Base-by-base conservation (phyloP, 2,329 filamentous ascomycete genomes). In the Ophiostoma piceae region DNA sequence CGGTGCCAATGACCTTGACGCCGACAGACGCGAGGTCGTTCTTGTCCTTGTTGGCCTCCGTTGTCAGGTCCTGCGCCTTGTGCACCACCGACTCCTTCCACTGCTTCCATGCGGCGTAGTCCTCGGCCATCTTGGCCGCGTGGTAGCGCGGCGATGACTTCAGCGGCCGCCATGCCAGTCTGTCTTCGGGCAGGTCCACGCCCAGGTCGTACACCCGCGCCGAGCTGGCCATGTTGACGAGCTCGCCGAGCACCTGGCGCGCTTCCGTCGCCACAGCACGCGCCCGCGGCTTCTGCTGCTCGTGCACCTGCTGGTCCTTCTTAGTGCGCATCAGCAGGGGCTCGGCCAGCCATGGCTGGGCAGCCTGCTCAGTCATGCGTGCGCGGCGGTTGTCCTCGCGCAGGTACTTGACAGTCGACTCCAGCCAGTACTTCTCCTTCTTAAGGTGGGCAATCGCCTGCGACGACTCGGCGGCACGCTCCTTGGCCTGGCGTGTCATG, bases 381-480 rank as follows among this genome's bases (percentile, higher is more conserved):
- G 88, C 85, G 3, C 87, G 85, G 60, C 84, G 82, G 77, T 87
- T 91, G 75, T 92, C 89, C 73, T 90, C 86, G 35, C 88, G 84
- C 39, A 92, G 82, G 77, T 88, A 90, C 12, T 88, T 84, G 65
- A 92, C 86, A 1, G 89, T 88, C 1, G 86, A 84, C 76, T 91
- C 84, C 70, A 90, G 78, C 74, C 82, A 83, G 69, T 83, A 83
- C 74, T 93, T 88, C 71, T 94, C 89, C 74, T 84, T 84, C 77
- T 89, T 88, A 74, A 94, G 85, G 11, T 82, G 82, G 73, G 93
- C 90, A 80, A 93, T 88, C 78, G 94, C 90, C 68, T 88, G 85
- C 37, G 88, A 88, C 1, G 88, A 90, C 4, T 88, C 87, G 66
- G 90, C 88, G 37, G 89, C 88, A 35, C 87, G 85, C 76, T 91